Base-by-base conservation (phyloP, 805 yeast genomes). In the Cyberlindnera mississippiensis region DNA sequence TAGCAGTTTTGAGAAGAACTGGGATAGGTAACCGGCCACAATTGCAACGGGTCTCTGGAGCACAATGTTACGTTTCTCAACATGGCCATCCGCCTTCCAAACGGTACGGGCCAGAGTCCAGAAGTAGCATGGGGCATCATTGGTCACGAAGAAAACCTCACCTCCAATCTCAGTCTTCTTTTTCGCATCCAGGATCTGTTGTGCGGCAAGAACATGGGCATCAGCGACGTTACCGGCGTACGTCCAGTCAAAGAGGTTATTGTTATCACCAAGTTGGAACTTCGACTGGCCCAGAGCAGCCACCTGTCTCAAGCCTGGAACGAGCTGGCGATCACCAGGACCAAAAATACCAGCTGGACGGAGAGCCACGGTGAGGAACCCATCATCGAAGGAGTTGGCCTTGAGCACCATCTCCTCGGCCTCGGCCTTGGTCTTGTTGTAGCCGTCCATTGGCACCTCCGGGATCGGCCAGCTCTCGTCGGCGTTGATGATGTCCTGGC, bases 291-390 rank as follows among this genome's bases (percentile, higher is more conserved):
- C 96, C 41, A 77, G 67, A 44, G 75, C 74, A 3, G 96, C 89
- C 33, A 87, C 96, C 13, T 74, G 74, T 58, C 96, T 78, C 45
- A 93, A 70, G 3, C 95, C 96, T 11, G 99, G 99, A 35, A 93
- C 93, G 57, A 93, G 68, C 62, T 93, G 99, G 46, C 99, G 78
- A 62, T 93, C 99, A 33, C 99, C 98, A 6, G 98, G 99, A 5
- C 99, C 99, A 68, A 93, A 93, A 36, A 93, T 89, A 30, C 99
- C 99, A 1, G 99, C 96, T 1, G 99, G 99, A 49, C 99, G 77
- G 37, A 93, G 65, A 2, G 96, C 93, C 28, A 86, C 84, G 0
- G 99, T 93, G 37, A 74, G 66, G 50, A 90, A 75, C 2, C 69
- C 70, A 12, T 71, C 67, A 1, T 66, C 61, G n/a, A 66, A 66